Percentiles rank a stretch among this genome's conserved stretches.
Evolutionary conservation across 2,329 filamentous ascomycete genomes (phyloP).

Genomic region (Myriosclerotinia duriaeana): DNA sequence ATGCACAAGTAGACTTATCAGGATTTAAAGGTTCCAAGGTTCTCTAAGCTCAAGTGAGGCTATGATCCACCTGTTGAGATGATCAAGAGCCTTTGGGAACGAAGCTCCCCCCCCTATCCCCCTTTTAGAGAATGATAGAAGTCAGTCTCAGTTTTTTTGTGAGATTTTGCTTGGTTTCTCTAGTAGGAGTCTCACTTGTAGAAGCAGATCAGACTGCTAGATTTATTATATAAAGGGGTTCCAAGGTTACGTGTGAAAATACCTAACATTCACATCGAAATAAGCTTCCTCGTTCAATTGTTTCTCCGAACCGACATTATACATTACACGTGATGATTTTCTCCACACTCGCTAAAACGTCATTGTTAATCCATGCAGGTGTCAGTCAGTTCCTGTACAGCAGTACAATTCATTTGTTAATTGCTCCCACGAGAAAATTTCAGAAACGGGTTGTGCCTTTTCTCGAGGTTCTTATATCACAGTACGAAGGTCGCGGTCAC

Average conservation of each 20-base stretch:
- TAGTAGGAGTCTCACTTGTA: background rate
- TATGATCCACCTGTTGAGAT: background rate
- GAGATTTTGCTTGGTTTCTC: too few species aligned
- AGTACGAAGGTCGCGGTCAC: too few species aligned
- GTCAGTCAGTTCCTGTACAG: background rate
- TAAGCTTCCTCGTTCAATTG: background rate
- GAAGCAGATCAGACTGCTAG: background rate
- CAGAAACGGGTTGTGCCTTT: background rate
- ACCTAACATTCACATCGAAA: slow-evolving; percentile 11
- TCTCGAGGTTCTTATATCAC: background rate
- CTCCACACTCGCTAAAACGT: slow-evolving; percentile 16
- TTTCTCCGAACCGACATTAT: background rate
- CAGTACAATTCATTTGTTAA: background rate
- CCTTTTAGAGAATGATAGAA: background rate
- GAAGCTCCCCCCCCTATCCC: too few species aligned
- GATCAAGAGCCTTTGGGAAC: background rate
- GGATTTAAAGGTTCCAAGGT: background rate
- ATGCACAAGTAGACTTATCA: background rate
- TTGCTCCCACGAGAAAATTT: background rate
- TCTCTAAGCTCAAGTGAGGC: background rate
- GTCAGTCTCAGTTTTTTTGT: background rate
- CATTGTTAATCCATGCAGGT: background rate
- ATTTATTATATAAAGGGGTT: background rate
- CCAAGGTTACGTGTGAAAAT: background rate
- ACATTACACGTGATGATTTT: background rate